Conservation (phyloP, 345 rosid genomes). For the Acer negundo region DNA sequence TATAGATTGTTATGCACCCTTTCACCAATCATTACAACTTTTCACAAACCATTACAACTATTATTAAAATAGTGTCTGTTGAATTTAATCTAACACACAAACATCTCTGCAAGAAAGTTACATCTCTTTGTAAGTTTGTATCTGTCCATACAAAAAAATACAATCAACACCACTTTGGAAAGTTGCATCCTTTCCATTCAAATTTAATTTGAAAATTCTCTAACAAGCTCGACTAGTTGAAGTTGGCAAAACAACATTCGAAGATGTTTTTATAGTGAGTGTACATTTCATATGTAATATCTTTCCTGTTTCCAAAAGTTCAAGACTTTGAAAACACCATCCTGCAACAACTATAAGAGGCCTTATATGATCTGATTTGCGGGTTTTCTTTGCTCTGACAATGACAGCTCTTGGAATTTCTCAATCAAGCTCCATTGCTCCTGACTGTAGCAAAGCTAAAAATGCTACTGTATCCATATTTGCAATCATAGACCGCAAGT, state of each 20-base stretch:
- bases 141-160: no score
- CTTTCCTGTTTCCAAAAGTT: neutral
- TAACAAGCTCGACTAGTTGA: slow-evolving; percentile 47
- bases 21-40: no score
- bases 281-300: neutral
- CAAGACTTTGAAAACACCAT: neutral
- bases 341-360: neutral
- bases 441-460: slow-evolving; percentile 63
- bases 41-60: no score
- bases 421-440: slow-evolving; percentile 64
- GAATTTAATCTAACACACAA: no score
- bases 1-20: no score
- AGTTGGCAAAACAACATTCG: slow-evolving; percentile 49
- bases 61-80: no score
- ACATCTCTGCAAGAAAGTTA: no score
- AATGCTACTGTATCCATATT: slow-evolving; percentile 70
- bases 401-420: slow-evolving; percentile 69
- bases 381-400: slow-evolving; percentile 77
- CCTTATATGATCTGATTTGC: neutral
- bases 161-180: no score
- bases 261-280: slow-evolving; percentile 64
- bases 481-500: slow-evolving; percentile 56
- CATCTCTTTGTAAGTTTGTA: no score
- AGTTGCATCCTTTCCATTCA: no score
- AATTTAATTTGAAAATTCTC: no score